Evolutionary conservation across 2,329 filamentous ascomycete genomes (phyloP).

Genomic region (Curvularia sp.): DNA sequence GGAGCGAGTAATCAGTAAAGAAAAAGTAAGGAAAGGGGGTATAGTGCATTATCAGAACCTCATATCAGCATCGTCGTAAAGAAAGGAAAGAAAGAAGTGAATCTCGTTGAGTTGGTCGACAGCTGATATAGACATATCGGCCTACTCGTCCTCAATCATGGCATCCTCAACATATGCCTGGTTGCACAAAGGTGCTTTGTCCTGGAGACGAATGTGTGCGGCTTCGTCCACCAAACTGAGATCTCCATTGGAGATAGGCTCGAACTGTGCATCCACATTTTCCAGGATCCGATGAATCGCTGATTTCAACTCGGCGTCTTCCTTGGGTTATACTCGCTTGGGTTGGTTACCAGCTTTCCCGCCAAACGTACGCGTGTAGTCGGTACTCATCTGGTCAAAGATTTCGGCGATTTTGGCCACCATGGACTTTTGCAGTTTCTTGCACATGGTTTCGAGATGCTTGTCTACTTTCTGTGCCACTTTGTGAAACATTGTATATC

Average conservation of each 20-base stretch:
- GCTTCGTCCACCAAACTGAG: background rate
- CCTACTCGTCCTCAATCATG: slow-evolving; percentile 5
- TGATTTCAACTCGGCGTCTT: slow-evolving; percentile 24
- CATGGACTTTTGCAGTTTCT: slow-evolving; percentile 54
- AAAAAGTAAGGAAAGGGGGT: background rate
- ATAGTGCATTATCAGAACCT: background rate
- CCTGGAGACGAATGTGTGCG: background rate
- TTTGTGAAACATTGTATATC: slow-evolving; percentile 59
- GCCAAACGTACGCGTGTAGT: slow-evolving; percentile 51
- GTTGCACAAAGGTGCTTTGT: background rate
- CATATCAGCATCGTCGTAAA: background rate
- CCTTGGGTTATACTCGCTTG: slow-evolving; percentile 11
- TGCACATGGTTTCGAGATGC: slow-evolving; percentile 54
- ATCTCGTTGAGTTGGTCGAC: background rate
- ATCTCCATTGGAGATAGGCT: slow-evolving; percentile 31
- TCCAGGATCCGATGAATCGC: slow-evolving; percentile 29
- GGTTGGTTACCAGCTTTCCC: slow-evolving; percentile 23
- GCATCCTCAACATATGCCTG: slow-evolving; percentile 4
- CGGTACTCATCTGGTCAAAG: slow-evolving; percentile 44
- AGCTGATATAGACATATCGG: background rate
- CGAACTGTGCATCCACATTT: slow-evolving; percentile 32
- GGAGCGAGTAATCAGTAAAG: too few relatives aligned
- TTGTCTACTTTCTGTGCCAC: slow-evolving; percentile 54
- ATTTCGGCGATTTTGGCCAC: slow-evolving; percentile 57
- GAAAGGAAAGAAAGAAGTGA: background rate